Evolutionary conservation across 192 early-diverging fungal genomes (phyloP).

Genomic region (Diversispora epigaea): DNA sequence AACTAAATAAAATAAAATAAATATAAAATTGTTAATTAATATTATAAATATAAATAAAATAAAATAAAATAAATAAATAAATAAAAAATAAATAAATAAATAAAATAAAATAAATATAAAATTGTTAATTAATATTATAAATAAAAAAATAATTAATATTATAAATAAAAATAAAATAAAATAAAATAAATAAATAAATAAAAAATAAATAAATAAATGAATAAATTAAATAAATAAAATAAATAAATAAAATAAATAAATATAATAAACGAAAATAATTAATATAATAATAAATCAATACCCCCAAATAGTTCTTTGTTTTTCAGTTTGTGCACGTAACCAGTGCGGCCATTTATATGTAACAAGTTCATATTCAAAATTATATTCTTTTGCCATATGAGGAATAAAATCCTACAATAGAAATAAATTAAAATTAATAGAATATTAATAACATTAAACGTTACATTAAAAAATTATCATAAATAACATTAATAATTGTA

Average conservation of each 20-base stretch:
- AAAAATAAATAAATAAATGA: too few relatives aligned
- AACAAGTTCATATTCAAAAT: slow-evolving; percentile 93
- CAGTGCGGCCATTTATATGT: slow-evolving; percentile 99
- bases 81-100: too few relatives aligned
- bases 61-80: too few relatives aligned
- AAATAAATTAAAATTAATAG: neutral
- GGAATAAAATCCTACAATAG: slow-evolving; percentile 77
- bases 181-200: neutral
- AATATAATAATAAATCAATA: slow-evolving; percentile 19
- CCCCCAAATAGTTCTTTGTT: slow-evolving; percentile 98
- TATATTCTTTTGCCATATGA: slow-evolving; percentile 78
- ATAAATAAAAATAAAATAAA: neutral
- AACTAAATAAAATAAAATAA: too few relatives aligned
- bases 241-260: neutral
- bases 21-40: too few relatives aligned
- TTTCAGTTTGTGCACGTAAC: slow-evolving; percentile 88
- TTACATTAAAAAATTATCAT: neutral
- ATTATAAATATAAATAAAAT: too few relatives aligned
- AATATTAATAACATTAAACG: too few relatives aligned
- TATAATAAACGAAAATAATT: neutral
- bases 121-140: too few relatives aligned
- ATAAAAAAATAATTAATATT: neutral
- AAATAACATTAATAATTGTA: neutral
- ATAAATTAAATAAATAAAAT: neutral
- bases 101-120: too few relatives aligned